Evolutionary conservation across 306 rosid genomes (phyloP).

Genomic region (Pachyrhizus erosus): DNA sequence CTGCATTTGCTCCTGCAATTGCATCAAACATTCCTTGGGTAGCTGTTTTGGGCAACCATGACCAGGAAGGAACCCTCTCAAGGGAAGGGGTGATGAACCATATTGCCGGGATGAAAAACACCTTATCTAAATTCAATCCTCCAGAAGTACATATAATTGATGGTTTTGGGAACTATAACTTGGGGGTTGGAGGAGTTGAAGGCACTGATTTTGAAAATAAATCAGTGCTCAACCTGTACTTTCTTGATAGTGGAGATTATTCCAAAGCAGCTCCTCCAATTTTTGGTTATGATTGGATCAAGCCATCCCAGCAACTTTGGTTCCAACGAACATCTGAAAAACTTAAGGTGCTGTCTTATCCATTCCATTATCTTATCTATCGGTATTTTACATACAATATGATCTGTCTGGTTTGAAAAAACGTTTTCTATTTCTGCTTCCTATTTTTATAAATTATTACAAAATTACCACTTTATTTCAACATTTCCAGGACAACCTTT

Average conservation of each 20-base stretch:
- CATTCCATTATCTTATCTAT: constrained; percentile 32
- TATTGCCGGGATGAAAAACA: constrained; percentile 75
- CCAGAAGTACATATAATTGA: constrained; percentile 56
- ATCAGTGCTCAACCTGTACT: constrained; percentile 87
- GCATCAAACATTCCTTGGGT: constrained; percentile 88
- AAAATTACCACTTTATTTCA: not conserved
- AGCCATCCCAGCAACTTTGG: constrained; percentile 94
- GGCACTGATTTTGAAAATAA: constrained; percentile 78
- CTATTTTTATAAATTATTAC: not conserved
- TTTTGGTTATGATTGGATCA: constrained; percentile 89
- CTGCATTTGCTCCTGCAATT: constrained; percentile 92
- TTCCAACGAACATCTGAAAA: constrained; percentile 67
- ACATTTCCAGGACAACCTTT: not conserved
- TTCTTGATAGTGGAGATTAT: constrained; percentile 95
- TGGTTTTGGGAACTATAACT: constrained; percentile 94
- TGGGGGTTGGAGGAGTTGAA: constrained; percentile 74
- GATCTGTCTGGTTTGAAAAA: not conserved
- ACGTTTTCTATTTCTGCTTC: not conserved
- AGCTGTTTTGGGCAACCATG: constrained; percentile 95
- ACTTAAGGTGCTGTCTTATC: constrained; percentile 63
- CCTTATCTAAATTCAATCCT: constrained; percentile 78
- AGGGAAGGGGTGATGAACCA: constrained; percentile 92
- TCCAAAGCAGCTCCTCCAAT: constrained; percentile 72
- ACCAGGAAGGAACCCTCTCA: constrained; percentile 84
- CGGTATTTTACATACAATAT: not conserved